Evolutionary conservation across 108 stramenopile species (phyloP).

Genomic region (Skeletonema tropicum): DNA sequence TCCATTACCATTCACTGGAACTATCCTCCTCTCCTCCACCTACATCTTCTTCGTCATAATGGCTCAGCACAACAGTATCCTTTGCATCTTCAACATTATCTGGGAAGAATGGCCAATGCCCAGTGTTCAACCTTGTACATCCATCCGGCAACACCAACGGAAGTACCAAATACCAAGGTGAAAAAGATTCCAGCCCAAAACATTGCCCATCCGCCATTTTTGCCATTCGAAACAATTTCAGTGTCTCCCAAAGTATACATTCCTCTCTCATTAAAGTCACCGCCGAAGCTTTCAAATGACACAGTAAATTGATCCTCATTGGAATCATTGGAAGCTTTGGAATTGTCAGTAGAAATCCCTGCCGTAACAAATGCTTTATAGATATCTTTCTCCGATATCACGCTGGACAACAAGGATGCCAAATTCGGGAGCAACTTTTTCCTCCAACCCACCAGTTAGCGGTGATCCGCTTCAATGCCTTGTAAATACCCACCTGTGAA

Average conservation of each 20-base stretch:
- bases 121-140: slow-evolving; percentile 17
- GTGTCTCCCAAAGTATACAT: slow-evolving; percentile 16
- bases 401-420: slow-evolving; percentile 11
- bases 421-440: slow-evolving; percentile 9
- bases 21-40: slow-evolving; percentile 17
- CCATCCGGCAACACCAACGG: slow-evolving; percentile 10
- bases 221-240: slow-evolving; percentile 17
- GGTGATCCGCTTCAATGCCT: slow-evolving; percentile 3
- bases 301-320: not conserved
- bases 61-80: slow-evolving; percentile 12
- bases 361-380: slow-evolving; percentile 5
- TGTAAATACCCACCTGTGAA: slow-evolving; percentile 25
- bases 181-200: slow-evolving; percentile 29
- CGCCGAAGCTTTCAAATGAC: slow-evolving; percentile 27
- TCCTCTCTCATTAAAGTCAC: slow-evolving; percentile 16
- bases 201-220: slow-evolving; percentile 28
- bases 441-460: slow-evolving; percentile 2
- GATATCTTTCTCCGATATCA: slow-evolving; percentile 10
- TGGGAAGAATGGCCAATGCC: slow-evolving; percentile 2
- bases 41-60: slow-evolving; percentile 22
- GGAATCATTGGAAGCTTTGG: slow-evolving; percentile 13
- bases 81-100: slow-evolving; percentile 2
- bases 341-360: slow-evolving; percentile 6
- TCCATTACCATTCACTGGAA: slow-evolving; percentile 23
- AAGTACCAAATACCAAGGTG: slow-evolving; percentile 4